Evolutionary conservation across 129 eudicot species (phyloP).

Genomic region (Pulicaria dysenterica): DNA sequence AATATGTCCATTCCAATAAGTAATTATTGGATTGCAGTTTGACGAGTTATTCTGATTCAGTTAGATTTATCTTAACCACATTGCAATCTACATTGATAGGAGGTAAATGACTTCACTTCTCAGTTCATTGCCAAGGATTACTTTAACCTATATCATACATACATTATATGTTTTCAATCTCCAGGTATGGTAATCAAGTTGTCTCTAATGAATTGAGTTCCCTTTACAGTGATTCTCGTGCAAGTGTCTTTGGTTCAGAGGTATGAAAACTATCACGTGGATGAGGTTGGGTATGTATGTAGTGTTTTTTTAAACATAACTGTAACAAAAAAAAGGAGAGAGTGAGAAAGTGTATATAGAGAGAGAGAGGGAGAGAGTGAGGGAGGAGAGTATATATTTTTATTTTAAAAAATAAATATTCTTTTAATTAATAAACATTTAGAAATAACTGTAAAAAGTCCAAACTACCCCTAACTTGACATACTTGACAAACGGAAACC

Average conservation of each 20-base stretch:
- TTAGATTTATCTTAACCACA: background rate
- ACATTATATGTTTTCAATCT: background rate
- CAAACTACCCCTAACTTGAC: too few relatives aligned
- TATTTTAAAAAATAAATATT: too few relatives aligned
- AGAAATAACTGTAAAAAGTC: too few relatives aligned
- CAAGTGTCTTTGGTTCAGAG: constrained; percentile 95
- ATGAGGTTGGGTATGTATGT: background rate
- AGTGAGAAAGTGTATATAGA: too few relatives aligned
- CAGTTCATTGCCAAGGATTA: constrained; percentile 56
- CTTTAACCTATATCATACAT: background rate
- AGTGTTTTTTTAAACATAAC: too few relatives aligned
- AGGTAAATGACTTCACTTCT: constrained; percentile 71
- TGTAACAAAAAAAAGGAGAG: constrained; percentile 59
- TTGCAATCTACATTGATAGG: constrained; percentile 46
- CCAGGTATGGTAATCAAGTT: constrained; percentile 87
- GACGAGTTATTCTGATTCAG: background rate
- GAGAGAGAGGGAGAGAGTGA: too few relatives aligned
- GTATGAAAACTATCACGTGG: constrained; percentile 41
- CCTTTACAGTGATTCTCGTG: constrained; percentile 83
- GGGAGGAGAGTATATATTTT: too few relatives aligned
- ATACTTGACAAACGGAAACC: too few relatives aligned
- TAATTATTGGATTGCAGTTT: background rate
- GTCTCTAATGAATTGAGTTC: constrained; percentile 79
- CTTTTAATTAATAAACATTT: too few relatives aligned
- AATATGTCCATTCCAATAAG: background rate